Evolutionary conservation across 768 basidiomycete species (phyloP), one percentile per base, ranked within the genome.

Genomic region (Mycena amicta): DNA sequence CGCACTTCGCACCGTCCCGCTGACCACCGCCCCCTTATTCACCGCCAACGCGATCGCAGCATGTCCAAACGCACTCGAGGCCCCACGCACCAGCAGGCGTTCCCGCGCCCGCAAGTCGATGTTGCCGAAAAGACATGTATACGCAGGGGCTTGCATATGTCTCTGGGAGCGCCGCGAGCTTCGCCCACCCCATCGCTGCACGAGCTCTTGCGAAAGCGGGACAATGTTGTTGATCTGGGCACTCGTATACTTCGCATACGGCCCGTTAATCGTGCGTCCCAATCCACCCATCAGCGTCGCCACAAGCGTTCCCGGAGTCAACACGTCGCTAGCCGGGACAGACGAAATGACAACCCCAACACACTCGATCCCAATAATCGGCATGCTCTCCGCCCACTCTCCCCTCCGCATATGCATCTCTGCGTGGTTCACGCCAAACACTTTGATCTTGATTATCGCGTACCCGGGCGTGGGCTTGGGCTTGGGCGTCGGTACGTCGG

Each of bases 361-460:
- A 46, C 67, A 68, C 51, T 68, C 65, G 52, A 68, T 66, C 5
- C 67, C 67, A 22, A 60, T 60, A 11, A 68, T 62, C 15, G 67
- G 65, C 58, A 64, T 65, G 37, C 25, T 40, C 51, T 68, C 67
- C 13, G 65, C 65, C 67, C 67, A 68, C 40, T 68, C 67, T 12
- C 67, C 65, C 23, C 56, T 41, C n/a, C 67, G 58, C 67, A 68
- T 68, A 50, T 68, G 65, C 59, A 66, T 65, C 29, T 68, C 67
- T 20, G 67, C 67, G 31, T 68, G 67, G 41, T 67, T 67, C 52
- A 67, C 45, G 3, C 66, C 65, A 25, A 68, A 68, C 15, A 60
- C 63, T 29, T 61, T 62, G 1, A 68, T 57, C 40, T 56, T 51
- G 56, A 67, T 66, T 29, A 67, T 55, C 20, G 58, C 66, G 43